Conservation (phyloP, 495 filamentous ascomycete species). For the Staphylotrichum longicolle region DNA sequence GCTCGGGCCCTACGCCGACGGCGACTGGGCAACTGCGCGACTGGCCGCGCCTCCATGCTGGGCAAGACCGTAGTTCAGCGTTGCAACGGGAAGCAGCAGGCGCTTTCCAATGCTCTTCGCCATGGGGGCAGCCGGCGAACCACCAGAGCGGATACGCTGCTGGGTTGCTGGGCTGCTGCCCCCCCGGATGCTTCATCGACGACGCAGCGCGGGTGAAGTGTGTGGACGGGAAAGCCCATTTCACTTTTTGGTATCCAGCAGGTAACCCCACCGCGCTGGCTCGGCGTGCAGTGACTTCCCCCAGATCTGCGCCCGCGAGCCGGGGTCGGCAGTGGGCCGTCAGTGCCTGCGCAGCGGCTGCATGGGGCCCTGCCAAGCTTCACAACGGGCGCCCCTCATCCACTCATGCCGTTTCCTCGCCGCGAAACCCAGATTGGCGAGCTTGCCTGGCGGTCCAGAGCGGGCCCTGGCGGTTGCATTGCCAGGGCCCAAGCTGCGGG, state of each 20-base stretch:
- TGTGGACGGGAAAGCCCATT: conserved; percentile 1
- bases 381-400: conserved; percentile 24
- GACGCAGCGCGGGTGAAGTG: conserved; percentile 6
- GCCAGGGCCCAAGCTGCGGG: conserved; percentile 18
- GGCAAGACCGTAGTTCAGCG: neutral
- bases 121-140: neutral
- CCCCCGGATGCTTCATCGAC: conserved; percentile 2
- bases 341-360: neutral
- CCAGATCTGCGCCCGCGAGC: conserved; percentile 10
- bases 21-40: neutral
- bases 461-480: conserved; percentile 20
- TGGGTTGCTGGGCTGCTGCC: no score
- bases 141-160: neutral
- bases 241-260: neutral
- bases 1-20: no score
- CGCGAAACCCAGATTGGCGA: conserved; percentile 32
- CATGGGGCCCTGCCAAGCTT: conserved; percentile 11
- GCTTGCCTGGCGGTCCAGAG: neutral
- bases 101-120: conserved; percentile 10
- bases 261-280: conserved; percentile 7
- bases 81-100: conserved; percentile 14
- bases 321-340: neutral
- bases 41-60: neutral
- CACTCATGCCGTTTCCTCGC: conserved; percentile 27
- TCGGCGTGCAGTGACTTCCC: conserved; percentile 12